Conservation (phyloP, 306 rosid species). For the Canavalia ensiformis region DNA sequence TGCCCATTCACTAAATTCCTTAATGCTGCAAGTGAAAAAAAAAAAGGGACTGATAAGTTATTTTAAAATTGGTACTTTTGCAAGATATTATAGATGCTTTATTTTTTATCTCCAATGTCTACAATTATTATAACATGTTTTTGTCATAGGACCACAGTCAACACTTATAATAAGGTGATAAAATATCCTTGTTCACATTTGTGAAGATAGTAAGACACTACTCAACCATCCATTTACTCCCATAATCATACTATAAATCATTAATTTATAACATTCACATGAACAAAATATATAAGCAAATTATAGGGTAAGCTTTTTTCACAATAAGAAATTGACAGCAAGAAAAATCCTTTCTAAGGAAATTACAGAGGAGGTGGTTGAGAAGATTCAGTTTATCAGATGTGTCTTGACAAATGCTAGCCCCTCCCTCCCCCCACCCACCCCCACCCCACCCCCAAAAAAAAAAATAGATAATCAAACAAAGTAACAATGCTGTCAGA, state of each 20-base stretch:
- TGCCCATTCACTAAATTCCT: conserved; percentile 97
- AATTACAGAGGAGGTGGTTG: conserved; percentile 3
- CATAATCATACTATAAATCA: conserved; percentile 21
- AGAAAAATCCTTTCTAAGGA: not conserved
- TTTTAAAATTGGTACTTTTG: conserved; percentile 31
- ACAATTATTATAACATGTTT: conserved; percentile 31
- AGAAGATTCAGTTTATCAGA: conserved; percentile 25
- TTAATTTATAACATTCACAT: conserved; percentile 15
- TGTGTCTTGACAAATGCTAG: conserved; percentile 6
- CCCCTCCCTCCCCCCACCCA: not conserved
- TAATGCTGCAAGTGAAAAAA: conserved; percentile 73
- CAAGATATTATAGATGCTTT: conserved; percentile 33
- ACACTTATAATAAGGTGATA: conserved; percentile 23
- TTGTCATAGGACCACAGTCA: conserved; percentile 24
- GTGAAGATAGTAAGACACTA: not conserved
- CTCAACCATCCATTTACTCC: conserved; percentile 33
- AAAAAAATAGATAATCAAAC: not conserved
- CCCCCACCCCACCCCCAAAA: too few species aligned
- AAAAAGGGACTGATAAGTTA: conserved; percentile 41
- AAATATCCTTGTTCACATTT: conserved; percentile 28
- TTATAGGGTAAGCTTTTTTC: conserved; percentile 21
- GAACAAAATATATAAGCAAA: conserved; percentile 17
- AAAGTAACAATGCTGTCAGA: not conserved
- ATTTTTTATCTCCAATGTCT: conserved; percentile 20
- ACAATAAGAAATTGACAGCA: conserved; percentile 24